Base-by-base conservation (phyloP, 2,329 filamentous ascomycete species). In the Sordariomycetes sp. region DNA sequence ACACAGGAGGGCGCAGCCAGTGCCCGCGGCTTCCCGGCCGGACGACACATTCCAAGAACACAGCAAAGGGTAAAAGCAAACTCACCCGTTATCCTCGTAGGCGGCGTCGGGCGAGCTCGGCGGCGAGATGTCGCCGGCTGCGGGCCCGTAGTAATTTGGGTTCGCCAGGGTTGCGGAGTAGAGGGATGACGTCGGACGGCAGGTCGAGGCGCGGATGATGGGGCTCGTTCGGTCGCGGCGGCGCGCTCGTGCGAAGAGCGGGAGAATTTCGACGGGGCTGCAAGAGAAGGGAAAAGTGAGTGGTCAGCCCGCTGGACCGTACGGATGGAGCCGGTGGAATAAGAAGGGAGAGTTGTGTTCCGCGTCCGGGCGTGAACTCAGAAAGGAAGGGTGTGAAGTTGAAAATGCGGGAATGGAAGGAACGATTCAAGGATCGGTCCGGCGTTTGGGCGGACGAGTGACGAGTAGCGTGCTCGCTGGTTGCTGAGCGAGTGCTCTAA, bases 71-170 rank as follows among this genome's bases (percentile, higher is more conserved):
- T 3, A 17, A 13, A 20, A 24, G 12, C 6, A 50, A 39, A 74
- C 76, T 74, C 70, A 79, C 76, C 62, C 66, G 62, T 72, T 59
- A 56, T 64, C 66, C 39, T 65, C 62, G 54, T 67, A 66, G 52
- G 66, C 64, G 10, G 70, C 63, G 58, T 82, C 79, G 25, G 79
- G 79, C 50, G 79, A 82, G 69, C 79, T 82, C 34, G 78, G 78
- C 56, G 79, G 79, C 12, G 79, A 82, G 60, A 82, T 72, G 24
- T 72, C 70, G 64, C 71, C 65, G 35, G 39, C 36, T n/a, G 36
- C 36, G 13, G 56, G 25, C 34, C 55, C 55, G 48, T 56, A 54
- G 25, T 57, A 48, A 50, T 54, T 58, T 45, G 36, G 54, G 60
- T 60, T 39, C 60, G 62, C 61, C 61, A 63, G 55, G 60, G 59